Evolutionary conservation across 1,284 basidiomycete genomes (phyloP).

Genomic region (Anthracocystis walkeri): DNA sequence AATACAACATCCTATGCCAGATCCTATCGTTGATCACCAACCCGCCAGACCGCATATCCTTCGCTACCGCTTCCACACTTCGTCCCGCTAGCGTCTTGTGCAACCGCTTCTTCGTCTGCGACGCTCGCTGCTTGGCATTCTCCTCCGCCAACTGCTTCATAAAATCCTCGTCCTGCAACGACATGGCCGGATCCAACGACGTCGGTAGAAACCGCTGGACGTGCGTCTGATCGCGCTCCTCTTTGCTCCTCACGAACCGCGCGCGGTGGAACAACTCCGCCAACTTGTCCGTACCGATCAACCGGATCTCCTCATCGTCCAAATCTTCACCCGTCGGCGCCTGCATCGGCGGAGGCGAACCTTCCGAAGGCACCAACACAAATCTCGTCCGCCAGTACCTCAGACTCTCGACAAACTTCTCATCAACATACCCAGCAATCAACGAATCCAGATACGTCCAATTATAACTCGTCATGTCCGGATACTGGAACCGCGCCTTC

Average conservation of each 20-base stretch:
- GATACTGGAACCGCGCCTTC: slow-evolving; percentile 80
- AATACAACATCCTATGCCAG: slow-evolving; percentile 66
- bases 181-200: slow-evolving; percentile 64
- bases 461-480: slow-evolving; percentile 75
- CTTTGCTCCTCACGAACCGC: slow-evolving; percentile 40
- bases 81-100: slow-evolving; percentile 36
- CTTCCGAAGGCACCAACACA: slow-evolving; percentile 86
- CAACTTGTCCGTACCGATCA: slow-evolving; percentile 90
- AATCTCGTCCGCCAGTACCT: slow-evolving; percentile 94
- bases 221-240: slow-evolving; percentile 38
- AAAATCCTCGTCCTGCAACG: slow-evolving; percentile 64
- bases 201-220: slow-evolving; percentile 66
- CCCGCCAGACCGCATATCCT: slow-evolving; percentile 61
- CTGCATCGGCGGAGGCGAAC: slow-evolving; percentile 74
- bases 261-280: slow-evolving; percentile 79
- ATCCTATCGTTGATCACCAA: slow-evolving; percentile 64
- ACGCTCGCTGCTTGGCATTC: slow-evolving; percentile 44
- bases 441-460: slow-evolving; percentile 71
- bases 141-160: slow-evolving; percentile 60
- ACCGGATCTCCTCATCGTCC: slow-evolving; percentile 85
- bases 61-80: slow-evolving; percentile 46
- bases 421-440: slow-evolving; percentile 67
- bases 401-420: slow-evolving; percentile 63
- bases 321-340: slow-evolving; percentile 64
- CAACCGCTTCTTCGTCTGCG: slow-evolving; percentile 38